Evolutionary conservation across 306 rosid species (phyloP).

Genomic region (Sicyos edulis): DNA sequence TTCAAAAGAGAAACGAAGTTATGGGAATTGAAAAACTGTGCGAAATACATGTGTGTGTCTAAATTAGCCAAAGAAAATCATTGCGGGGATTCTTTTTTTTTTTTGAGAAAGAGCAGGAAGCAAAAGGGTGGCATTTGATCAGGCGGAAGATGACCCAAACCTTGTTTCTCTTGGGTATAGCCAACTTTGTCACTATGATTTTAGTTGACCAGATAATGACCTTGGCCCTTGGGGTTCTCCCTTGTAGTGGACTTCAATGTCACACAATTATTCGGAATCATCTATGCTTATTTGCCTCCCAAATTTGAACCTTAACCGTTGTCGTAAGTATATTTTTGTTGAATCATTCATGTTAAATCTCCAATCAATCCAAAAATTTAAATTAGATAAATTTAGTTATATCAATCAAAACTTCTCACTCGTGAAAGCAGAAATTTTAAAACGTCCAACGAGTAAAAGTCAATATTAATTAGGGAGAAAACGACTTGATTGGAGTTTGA

Average conservation of each 20-base stretch:
- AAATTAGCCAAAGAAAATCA: not conserved
- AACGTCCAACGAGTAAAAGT: no score
- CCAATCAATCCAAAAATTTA: no score
- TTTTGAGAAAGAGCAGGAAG: not conserved
- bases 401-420: no score
- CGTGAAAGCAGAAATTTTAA: no score
- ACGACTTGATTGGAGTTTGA: no score
- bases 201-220: not conserved
- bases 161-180: not conserved
- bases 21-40: slow-evolving; percentile 15
- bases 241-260: not conserved
- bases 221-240: not conserved
- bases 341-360: no score
- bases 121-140: not conserved
- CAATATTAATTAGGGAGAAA: no score
- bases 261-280: not conserved
- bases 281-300: not conserved
- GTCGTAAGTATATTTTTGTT: not conserved
- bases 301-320: not conserved
- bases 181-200: not conserved
- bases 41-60: not conserved
- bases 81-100: not conserved
- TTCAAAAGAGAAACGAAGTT: slow-evolving; percentile 34
- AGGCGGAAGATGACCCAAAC: not conserved
- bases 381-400: no score